A percentile compares a stretch with the other conserved stretches of the same genome.
These are phyloP conservation scores for Coemansia sp. DNA, from an alignment of 192 early-diverging fungal genomes.

Conservation along the genomic window DNA sequence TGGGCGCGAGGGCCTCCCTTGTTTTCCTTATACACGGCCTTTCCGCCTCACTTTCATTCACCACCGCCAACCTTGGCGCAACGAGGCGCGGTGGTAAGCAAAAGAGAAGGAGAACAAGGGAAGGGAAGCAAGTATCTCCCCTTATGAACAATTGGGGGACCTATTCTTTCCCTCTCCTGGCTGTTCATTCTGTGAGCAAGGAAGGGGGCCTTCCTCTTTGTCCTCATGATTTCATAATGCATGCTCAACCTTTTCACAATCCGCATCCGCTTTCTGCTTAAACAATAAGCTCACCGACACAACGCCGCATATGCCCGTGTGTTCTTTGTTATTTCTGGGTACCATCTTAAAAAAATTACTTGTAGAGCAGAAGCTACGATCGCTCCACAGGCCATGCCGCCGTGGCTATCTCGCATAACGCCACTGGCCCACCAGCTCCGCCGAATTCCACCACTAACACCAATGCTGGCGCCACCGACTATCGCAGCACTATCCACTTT, in stretches of 20 bases:
- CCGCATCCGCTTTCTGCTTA: background rate
- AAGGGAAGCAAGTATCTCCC: background rate
- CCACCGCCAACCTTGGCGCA: slow-evolving; percentile 3
- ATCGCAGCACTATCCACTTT: slow-evolving; percentile 53
- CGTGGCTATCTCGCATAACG: background rate
- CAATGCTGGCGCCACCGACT: slow-evolving; percentile 29
- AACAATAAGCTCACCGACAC: background rate
- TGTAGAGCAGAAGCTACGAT: slow-evolving; percentile 1
- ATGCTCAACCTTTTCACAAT: slow-evolving; percentile 1
- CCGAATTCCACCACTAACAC: slow-evolving; percentile 7
- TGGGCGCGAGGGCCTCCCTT: background rate
- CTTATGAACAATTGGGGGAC: background rate
- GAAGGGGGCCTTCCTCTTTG: background rate
- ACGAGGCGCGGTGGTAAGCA: slow-evolving; percentile 9
- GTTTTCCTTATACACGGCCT: slow-evolving; percentile 13
- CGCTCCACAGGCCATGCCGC: slow-evolving; percentile 4
- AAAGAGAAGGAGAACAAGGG: background rate
- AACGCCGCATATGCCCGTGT: slow-evolving; percentile 3
- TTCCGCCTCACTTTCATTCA: slow-evolving; percentile 6
- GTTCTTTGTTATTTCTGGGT: slow-evolving; percentile 8
- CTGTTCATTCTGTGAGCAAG: background rate
- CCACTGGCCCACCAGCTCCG: background rate
- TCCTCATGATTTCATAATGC: slow-evolving; percentile 4
- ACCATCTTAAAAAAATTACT: background rate
- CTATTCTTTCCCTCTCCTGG: slow-evolving; percentile 5